Conservation (phyloP, 345 rosid species). For the Litchi chinensis region DNA sequence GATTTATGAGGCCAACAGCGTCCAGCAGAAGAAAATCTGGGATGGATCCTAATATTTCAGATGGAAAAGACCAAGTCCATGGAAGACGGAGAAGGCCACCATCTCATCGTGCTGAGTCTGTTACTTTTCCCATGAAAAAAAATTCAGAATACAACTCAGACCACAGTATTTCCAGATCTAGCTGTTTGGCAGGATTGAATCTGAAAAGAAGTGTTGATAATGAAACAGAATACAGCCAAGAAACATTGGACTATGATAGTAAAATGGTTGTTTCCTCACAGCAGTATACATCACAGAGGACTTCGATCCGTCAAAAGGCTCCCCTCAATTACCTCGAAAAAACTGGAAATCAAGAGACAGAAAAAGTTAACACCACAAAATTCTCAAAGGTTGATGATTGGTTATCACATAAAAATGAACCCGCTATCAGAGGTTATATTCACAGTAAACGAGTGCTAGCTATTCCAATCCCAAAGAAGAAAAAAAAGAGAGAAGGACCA, state of each 20-base stretch:
- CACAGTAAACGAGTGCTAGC: conserved; percentile 37
- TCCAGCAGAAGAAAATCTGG: conserved; percentile 64
- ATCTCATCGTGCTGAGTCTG: conserved; percentile 57
- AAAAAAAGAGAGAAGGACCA: conserved; percentile 19
- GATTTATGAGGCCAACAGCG: conserved; percentile 79
- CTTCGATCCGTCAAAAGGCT: conserved; percentile 12
- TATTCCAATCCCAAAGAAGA: conserved; percentile 36
- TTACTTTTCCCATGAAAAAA: conserved; percentile 50
- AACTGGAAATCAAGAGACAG: conserved; percentile 18
- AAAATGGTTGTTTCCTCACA: conserved; percentile 39
- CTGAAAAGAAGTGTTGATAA: conserved; percentile 38
- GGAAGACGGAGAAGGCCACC: conserved; percentile 43
- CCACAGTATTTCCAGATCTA: conserved; percentile 52
- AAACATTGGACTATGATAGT: conserved; percentile 52
- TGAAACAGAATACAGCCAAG: conserved; percentile 65
- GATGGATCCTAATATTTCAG: conserved; percentile 30
- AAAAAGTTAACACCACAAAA: conserved; percentile 25
- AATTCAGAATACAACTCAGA: conserved; percentile 47
- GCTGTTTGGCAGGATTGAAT: conserved; percentile 45
- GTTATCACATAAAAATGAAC: conserved; percentile 42
- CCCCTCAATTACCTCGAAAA: conserved; percentile 23
- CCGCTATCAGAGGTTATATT: conserved; percentile 25
- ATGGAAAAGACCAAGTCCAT: conserved; percentile 23
- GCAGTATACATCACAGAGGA: conserved; percentile 25
- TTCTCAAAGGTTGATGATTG: conserved; percentile 47